Conservation (phyloP, 768 basidiomycete species). For the Tulasnella sp. region DNA sequence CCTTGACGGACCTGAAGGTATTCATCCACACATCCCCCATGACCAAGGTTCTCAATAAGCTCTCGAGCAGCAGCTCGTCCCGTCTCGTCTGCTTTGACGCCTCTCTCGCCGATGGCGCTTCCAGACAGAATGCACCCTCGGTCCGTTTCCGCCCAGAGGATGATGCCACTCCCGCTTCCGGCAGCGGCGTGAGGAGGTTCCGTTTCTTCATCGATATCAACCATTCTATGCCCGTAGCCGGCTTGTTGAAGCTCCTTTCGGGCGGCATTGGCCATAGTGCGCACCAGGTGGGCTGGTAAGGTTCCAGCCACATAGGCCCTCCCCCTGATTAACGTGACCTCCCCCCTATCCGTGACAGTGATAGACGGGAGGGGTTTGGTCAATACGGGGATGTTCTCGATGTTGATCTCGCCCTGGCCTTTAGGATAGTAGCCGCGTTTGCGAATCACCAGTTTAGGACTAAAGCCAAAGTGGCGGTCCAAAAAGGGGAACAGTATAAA, state of each 20-base stretch:
- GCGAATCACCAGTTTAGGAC: constrained; percentile 41
- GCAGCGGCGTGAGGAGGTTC: constrained; percentile 29
- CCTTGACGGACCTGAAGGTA: constrained; percentile 43
- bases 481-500: constrained; percentile 64
- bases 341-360: constrained; percentile 50
- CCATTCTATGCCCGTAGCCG: constrained; percentile 32
- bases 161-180: constrained; percentile 61
- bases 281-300: constrained; percentile 49
- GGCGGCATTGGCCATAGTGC: constrained; percentile 52
- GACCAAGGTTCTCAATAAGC: constrained; percentile 47
- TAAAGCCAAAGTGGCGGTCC: constrained; percentile 43
- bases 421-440: constrained; percentile 65
- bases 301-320: constrained; percentile 54
- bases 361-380: constrained; percentile 42
- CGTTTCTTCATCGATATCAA: constrained; percentile 38
- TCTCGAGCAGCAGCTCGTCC: constrained; percentile 57
- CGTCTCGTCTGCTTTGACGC: constrained; percentile 31
- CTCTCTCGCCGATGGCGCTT: constrained; percentile 54
- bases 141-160: constrained; percentile 67
- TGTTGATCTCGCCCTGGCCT: constrained; percentile 57
- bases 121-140: constrained; percentile 61
- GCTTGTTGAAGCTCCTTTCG: constrained; percentile 35
- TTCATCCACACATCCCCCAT: constrained; percentile 69
- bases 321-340: constrained; percentile 45
- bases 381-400: constrained; percentile 33